Evolutionary conservation across 768 basidiomycete species (phyloP), one percentile per base, ranked within the genome.

Genomic region (Rhizopogon sp.): DNA sequence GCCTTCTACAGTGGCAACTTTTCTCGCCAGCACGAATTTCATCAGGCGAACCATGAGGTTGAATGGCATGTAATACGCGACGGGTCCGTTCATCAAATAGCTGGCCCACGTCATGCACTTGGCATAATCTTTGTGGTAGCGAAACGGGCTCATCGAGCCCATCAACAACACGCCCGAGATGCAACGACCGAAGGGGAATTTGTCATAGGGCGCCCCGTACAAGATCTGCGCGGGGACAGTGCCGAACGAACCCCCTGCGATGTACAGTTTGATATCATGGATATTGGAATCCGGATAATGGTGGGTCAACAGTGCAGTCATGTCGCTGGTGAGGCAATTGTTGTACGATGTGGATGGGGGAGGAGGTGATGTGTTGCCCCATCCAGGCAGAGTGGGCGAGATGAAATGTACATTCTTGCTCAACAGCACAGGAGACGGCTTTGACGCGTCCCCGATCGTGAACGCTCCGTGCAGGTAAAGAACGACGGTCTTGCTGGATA

Each of bases 401-500:
- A 84, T 62, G 50, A 69, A 68, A 60, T 80, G 81, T 4, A 79
- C 64, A 43, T 72, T 62, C 58, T 71, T 76, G 14, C 75, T 69
- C 9, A 70, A 35, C 54, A 80, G 60, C 29, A 66, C 59, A 14
- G 64, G 70, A 3, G 75, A 70, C 7, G 70, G 60, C 1, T 56
- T 58, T 33, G 70, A 65, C 5, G 76, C 75, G 31, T 73, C 69
- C 5, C 81, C 83, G n/a, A 82, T 60, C 39, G 72, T 66, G 63
- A 84, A 82, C 5, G 70, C 70, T 16, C 81, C 81, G 59, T 84
- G 83, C 54, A 83, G 74, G 66, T 75, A 81, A 49, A 85, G 70
- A 43, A 83, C 65, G 22, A 85, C 64, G 13, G 70, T 71, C 1
- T 69, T 66, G 66, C 81, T 83, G 29, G 75, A 73, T 1, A 74